These are phyloP conservation scores for Blechomonas ayalai DNA, from an alignment of 208 protist species.

Conservation along the genomic window DNA sequence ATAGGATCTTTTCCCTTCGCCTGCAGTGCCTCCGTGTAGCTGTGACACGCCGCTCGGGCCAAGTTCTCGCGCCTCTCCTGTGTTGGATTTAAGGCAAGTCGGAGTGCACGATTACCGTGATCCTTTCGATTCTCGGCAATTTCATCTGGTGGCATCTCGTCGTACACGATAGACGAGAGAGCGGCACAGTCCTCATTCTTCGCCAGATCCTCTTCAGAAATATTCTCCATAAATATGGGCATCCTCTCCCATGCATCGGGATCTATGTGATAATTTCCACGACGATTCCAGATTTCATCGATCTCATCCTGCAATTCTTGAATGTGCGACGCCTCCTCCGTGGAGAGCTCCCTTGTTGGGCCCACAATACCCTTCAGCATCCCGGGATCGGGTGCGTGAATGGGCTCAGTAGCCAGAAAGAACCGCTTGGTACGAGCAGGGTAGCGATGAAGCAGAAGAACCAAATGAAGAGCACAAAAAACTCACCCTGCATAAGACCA, in stretches of 20 bases:
- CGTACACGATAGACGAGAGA: slow-evolving; percentile 79
- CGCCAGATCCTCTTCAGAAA: slow-evolving; percentile 75
- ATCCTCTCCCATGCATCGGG: slow-evolving; percentile 79
- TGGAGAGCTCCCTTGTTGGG: slow-evolving; percentile 22
- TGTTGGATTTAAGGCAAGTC: slow-evolving; percentile 63
- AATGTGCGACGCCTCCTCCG: slow-evolving; percentile 62
- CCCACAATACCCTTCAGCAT: slow-evolving; percentile 35
- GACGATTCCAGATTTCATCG: slow-evolving; percentile 81
- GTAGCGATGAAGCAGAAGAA: too few relatives aligned
- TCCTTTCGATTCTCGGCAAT: slow-evolving; percentile 81
- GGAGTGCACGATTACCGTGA: slow-evolving; percentile 72
- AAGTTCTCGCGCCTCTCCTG: slow-evolving; percentile 77
- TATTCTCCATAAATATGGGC: slow-evolving; percentile 88
- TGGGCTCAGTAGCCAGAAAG: too few relatives aligned
- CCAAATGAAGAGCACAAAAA: too few relatives aligned
- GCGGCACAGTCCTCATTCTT: slow-evolving; percentile 69
- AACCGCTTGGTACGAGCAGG: too few relatives aligned
- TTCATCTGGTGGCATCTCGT: slow-evolving; percentile 77
- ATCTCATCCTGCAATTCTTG: slow-evolving; percentile 71
- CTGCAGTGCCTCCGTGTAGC: slow-evolving; percentile 82
- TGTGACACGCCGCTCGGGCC: slow-evolving; percentile 63
- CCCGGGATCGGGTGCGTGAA: too few relatives aligned
- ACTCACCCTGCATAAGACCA: too few relatives aligned
- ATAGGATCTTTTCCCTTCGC: slow-evolving; percentile 64
- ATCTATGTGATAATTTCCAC: slow-evolving; percentile 81